Conservation (phyloP, 371 early-diverging fungal species). For the Mortierella sp. region DNA sequence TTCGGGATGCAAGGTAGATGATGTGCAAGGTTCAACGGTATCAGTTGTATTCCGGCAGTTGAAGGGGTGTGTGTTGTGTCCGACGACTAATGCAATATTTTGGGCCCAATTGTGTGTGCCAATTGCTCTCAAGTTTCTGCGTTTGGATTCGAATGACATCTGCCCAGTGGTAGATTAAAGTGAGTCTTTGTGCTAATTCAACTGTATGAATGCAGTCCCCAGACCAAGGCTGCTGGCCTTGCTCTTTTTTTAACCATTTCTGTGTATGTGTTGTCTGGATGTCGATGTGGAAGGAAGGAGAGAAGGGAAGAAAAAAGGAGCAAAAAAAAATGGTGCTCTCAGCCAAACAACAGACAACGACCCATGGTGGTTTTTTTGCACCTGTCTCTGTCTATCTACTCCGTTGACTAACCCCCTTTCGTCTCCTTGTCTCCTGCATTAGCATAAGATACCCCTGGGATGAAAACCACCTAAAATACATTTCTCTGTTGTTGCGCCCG, state of each 20-base stretch:
- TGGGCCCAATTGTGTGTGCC: too few relatives aligned
- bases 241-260: neutral
- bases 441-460: too few relatives aligned
- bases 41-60: too few relatives aligned
- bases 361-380: neutral
- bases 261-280: neutral
- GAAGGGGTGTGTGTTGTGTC: neutral
- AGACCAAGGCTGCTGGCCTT: neutral
- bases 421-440: neutral
- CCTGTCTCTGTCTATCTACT: neutral
- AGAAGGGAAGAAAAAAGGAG: neutral
- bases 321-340: neutral
- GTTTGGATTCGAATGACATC: neutral
- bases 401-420: neutral
- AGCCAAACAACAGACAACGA: neutral
- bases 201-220: too few relatives aligned
- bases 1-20: neutral
- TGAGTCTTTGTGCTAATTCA: neutral
- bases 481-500: neutral
- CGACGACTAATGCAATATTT: constrained; percentile 3
- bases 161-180: neutral
- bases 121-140: constrained; percentile 11
- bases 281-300: neutral
- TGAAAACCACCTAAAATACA: too few relatives aligned
- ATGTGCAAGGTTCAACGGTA: too few relatives aligned